Evolutionary conservation across 2,329 filamentous ascomycete species (phyloP).

Genomic region (Colletotrichum filicis): DNA sequence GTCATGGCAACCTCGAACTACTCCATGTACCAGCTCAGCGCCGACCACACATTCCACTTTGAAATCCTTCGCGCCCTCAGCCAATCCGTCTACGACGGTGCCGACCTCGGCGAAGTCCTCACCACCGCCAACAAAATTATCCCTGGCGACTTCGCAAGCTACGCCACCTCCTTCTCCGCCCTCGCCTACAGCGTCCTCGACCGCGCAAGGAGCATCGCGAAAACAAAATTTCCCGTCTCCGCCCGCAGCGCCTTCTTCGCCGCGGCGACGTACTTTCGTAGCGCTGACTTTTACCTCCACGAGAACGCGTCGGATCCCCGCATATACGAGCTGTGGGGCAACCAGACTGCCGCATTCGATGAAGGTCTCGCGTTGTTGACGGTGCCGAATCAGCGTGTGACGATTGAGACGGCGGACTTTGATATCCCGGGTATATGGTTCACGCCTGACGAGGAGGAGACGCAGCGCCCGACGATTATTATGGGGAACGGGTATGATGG

Average conservation of each 20-base stretch:
- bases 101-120: conserved; percentile 47
- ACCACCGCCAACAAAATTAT: conserved; percentile 40
- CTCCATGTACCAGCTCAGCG: conserved; percentile 37
- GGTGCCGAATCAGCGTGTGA: neutral
- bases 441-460: neutral
- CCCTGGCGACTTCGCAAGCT: neutral
- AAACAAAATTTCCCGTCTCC: neutral
- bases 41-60: conserved; percentile 39
- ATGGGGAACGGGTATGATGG: neutral
- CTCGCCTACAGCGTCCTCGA: neutral
- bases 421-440: neutral
- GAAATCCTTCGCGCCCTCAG: conserved; percentile 41
- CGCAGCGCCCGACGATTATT: neutral
- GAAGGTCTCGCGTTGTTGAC: neutral
- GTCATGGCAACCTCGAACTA: neutral
- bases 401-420: neutral
- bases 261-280: neutral
- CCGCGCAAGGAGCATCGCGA: neutral
- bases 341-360: neutral
- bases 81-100: conserved; percentile 38
- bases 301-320: neutral
- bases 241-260: neutral
- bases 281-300: neutral
- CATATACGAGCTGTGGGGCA: neutral
- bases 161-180: neutral